Evolutionary conservation across 2,329 filamentous ascomycete species (phyloP), one percentile per base, ranked within the genome.

Genomic region (Beauveria bassiana): DNA sequence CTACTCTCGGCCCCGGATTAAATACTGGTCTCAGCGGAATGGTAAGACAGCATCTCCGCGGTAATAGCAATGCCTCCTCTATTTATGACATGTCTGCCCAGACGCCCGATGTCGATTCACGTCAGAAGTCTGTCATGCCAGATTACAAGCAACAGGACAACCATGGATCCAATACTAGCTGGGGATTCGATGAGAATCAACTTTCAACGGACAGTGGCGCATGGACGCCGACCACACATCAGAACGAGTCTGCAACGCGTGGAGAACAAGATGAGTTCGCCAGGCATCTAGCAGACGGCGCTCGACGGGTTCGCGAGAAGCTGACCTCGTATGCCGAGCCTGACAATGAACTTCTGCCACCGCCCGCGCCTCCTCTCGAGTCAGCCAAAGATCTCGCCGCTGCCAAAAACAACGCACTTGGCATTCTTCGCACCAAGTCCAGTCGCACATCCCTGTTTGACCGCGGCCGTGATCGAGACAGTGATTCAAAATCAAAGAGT

Each of bases 11-110:
- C 2, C 87, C 89, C 0, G 78, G 78, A 1, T 87, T 89, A 0
- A 78, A 78, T 18, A 60, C 70, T 12, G 91, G 90, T 1, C 79
- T 97, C 18, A 93, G 88, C 68, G 89, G 89, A 2, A 83, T 96
- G 78, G 87, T 96, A 51, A 86, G 89, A 38, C 88, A 93, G 64
- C 95, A 98, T 77, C 77, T 98, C 46, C 86, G 95, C 56, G 86
- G 86, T 40, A 86, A 88, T 65, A 98, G 93, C 74, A 88, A 87
- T 62, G 82, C 86, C 16, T 98, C 93, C 1, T 96, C 91, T 0
- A 80, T 95, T 28, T 91, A 91, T 66, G 85, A 83, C 28, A 61
- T 75, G 74, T 26, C 77, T 77, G 10, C 76, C 72, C 46, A 72
- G 69, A 64, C 75, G 65, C 42, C 70, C 65, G 52, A 74, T 64